Percentiles rank a stretch among this genome's conserved stretches.
phyloP scores from a whole-genome alignment of 148 eudicot species.

The Pharnaceum exiguum region DNA sequence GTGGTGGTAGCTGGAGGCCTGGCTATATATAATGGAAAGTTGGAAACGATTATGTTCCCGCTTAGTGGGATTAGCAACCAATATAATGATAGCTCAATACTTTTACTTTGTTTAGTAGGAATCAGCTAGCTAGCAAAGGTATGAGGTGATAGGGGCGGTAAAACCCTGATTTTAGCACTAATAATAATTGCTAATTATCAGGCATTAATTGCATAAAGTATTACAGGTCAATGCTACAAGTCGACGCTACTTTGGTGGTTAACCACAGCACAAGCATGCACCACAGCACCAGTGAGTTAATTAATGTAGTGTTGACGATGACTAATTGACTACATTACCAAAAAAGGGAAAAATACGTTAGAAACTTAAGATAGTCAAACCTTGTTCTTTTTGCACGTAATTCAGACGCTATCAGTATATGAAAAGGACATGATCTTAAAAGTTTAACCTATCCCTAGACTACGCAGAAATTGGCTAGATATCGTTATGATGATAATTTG shows the following conservation, averaged over 20 bases:
- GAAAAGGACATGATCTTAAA: no score
- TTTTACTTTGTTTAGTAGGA: slow-evolving; percentile 6
- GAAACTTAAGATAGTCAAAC: no score
- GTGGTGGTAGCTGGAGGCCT: neutral
- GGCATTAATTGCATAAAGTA: slow-evolving; percentile 25
- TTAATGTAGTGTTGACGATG: neutral
- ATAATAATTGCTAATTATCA: slow-evolving; percentile 5
- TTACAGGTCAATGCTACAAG: slow-evolving; percentile 17
- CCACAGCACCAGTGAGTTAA: neutral
- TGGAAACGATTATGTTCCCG: no score
- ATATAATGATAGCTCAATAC: neutral
- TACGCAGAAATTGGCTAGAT: no score
- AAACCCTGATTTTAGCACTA: slow-evolving; percentile 5
- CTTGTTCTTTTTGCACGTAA: no score
- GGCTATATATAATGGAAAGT: slow-evolving; percentile 31
- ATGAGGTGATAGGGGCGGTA: slow-evolving; percentile 17
- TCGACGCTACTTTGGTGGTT: slow-evolving; percentile 13
- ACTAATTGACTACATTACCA: no score
- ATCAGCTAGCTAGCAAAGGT: neutral
- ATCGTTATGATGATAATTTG: no score
- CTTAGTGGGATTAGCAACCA: slow-evolving; percentile 13
- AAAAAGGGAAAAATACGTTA: no score
- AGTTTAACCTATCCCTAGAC: no score
- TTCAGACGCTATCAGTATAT: no score
- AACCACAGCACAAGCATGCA: slow-evolving; percentile 1